Evolutionary conservation across 345 rosid genomes (phyloP), one percentile per base, ranked within the genome.

Genomic region (Lepidium didymum): DNA sequence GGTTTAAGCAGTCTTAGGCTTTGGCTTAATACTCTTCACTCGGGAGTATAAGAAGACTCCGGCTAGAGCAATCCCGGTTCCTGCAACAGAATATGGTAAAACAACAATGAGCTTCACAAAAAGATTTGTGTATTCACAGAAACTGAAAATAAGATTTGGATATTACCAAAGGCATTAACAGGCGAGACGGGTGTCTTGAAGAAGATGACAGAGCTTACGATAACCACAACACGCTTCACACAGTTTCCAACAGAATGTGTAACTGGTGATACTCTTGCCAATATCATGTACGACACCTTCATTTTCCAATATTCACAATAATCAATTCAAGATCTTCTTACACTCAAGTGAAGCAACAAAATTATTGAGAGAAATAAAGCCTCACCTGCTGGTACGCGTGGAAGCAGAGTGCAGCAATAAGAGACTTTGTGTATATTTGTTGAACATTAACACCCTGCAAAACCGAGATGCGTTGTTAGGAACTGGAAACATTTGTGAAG

Each of bases 171-270:
- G 52, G 97, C 78, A 59, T 95, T 95, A 73, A 91, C 81, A 34
- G 85, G 82, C 35, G 92, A 81, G 34, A 95, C 99, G 0, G 96
- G 97, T 18, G 96, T 89, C 69, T 57, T 58, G 80, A 95, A 95
- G 90, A 95, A 84, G 65, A 95, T 7, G 33, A 91, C 96, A 21
- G 99, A 91, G 93, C 99, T 95, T 72, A 91, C 93, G n/a, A 95
- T 95, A 78, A 95, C 99, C 57, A 87, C 99, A 50, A 95, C 99
- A 52, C 99, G 86, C 88, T 95, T 95, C 81, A 95, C 99, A 33
- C 99, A 95, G 73, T 95, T 95, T 55, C 99, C 99, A 10, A 95
- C 97, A 0, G 99, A 95, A 80, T 95, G 99, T 35, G 91, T 86
- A 57, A 95, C 97, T 6, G 99, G 99, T 62, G 97, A 91, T 70